These are phyloP conservation scores for Trichaptum fuscoviolaceum DNA, from an alignment of 768 basidiomycete species.

Conservation along the genomic window DNA sequence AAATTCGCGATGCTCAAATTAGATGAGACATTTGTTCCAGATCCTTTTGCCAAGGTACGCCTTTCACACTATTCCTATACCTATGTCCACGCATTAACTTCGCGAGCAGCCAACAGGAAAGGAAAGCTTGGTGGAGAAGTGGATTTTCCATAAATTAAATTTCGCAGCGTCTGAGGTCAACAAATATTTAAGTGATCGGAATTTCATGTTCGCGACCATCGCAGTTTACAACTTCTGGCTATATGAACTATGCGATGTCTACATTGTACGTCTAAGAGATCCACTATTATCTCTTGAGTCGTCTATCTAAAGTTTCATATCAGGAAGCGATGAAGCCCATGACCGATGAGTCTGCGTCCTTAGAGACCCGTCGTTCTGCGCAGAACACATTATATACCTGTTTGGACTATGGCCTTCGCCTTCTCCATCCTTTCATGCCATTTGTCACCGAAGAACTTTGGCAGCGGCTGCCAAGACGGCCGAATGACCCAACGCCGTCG, in stretches of 20 bases:
- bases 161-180: conserved; percentile 74
- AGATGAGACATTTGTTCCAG: conserved; percentile 76
- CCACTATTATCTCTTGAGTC: conserved; percentile 3
- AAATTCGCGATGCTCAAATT: conserved; percentile 99
- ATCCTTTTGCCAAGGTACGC: conserved; percentile 59
- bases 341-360: conserved; percentile 72
- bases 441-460: conserved; percentile 98
- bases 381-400: conserved; percentile 96
- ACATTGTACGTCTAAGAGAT: conserved; percentile 60
- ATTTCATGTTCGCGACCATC: conserved; percentile 90
- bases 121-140: conserved; percentile 88
- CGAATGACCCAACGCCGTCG: conserved; percentile 74
- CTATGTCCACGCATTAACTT: conserved; percentile 7
- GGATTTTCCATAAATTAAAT: conserved; percentile 95
- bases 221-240: conserved; percentile 93
- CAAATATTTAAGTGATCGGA: conserved; percentile 65
- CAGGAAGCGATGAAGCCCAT: conserved; percentile 99
- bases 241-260: conserved; percentile 98
- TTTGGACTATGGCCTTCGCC: conserved; percentile 81
- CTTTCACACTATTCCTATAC: background rate
- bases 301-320: conserved; percentile 8
- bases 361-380: conserved; percentile 66
- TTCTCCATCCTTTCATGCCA: conserved; percentile 98
- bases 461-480: conserved; percentile 88
- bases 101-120: conserved; percentile 69